A percentile compares a stretch with the other conserved stretches of the same genome.
Conservation (phyloP, 2,329 filamentous ascomycete species). For the Aspergillus ustus region DNA sequence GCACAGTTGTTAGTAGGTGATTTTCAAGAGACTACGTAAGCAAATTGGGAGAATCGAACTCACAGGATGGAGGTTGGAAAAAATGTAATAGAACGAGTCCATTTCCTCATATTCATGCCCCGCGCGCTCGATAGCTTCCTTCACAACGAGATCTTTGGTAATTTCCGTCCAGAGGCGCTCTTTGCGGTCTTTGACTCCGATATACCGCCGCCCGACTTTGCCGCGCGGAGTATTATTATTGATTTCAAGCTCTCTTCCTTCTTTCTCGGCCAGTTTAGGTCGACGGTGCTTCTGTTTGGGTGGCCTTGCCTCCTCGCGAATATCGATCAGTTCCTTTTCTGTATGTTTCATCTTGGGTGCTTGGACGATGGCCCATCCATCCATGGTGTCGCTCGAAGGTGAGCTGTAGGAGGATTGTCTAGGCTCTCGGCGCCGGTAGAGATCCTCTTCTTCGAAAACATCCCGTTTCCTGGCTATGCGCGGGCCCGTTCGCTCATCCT, state of each 20-base stretch:
- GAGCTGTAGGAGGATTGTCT: slow-evolving; percentile 70
- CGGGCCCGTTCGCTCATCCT: slow-evolving; percentile 16
- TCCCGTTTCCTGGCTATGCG: slow-evolving; percentile 46
- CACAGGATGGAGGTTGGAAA: slow-evolving; percentile 87
- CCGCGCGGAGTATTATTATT: slow-evolving; percentile 55
- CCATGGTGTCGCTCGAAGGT: slow-evolving; percentile 53
- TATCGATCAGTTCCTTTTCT: slow-evolving; percentile 67
- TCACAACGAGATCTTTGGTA: slow-evolving; percentile 85
- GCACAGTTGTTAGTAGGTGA: not conserved
- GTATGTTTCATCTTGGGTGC: slow-evolving; percentile 82
- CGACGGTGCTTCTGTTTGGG: slow-evolving; percentile 76
- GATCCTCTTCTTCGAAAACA: slow-evolving; percentile 58
- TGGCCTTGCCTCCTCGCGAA: slow-evolving; percentile 77
- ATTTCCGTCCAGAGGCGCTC: slow-evolving; percentile 94
- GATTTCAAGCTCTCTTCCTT: slow-evolving; percentile 59
- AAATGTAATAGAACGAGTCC: slow-evolving; percentile 86
- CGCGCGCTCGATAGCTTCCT: slow-evolving; percentile 81
- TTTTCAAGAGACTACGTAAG: not conserved
- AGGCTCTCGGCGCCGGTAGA: slow-evolving; percentile 69
- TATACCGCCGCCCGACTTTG: slow-evolving; percentile 51
- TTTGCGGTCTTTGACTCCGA: slow-evolving; percentile 40
- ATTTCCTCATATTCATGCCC: slow-evolving; percentile 93
- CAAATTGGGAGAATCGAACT: slow-evolving; percentile 41
- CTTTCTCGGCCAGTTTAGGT: slow-evolving; percentile 73
- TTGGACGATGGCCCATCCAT: slow-evolving; percentile 80